These are phyloP conservation scores for Crithidia fasciculata DNA, from an alignment of 208 protist species.

Conservation along the genomic window DNA sequence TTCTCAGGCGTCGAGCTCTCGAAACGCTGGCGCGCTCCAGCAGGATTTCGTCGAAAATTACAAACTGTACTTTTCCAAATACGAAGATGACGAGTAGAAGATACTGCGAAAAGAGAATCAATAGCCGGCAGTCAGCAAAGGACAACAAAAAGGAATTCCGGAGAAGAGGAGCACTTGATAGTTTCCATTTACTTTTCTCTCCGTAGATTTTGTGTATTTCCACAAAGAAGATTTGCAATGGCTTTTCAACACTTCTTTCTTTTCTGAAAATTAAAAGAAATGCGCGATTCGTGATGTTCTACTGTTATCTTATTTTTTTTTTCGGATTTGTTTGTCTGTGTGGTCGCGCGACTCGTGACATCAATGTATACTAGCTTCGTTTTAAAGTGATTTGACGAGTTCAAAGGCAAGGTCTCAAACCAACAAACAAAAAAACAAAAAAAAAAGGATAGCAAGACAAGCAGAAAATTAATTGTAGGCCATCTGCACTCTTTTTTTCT, in stretches of 20 bases:
- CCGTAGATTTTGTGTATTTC: conserved; percentile 1
- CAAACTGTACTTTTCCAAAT: conserved; percentile 82
- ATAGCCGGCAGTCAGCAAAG: too few species aligned
- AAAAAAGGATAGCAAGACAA: background rate
- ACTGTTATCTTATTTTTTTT: too few species aligned
- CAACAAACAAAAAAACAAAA: background rate
- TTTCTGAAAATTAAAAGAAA: too few species aligned
- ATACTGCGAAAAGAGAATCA: background rate
- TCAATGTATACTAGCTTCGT: conserved; percentile 31
- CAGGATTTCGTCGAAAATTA: conserved; percentile 76
- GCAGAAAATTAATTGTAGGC: too few species aligned
- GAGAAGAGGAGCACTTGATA: background rate
- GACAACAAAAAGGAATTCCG: too few species aligned
- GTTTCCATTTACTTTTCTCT: conserved; percentile 2
- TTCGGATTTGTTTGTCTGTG: too few species aligned
- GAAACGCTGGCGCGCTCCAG: conserved; percentile 47
- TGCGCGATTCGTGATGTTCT: too few species aligned
- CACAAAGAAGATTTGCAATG: too few species aligned
- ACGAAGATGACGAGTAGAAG: conserved; percentile 54
- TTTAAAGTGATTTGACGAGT: background rate
- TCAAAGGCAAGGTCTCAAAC: background rate
- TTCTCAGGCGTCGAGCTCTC: conserved; percentile 54
- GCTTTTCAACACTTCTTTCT: too few species aligned
- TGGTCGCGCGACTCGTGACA: background rate
- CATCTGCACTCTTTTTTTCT: background rate